phyloP scores from a whole-genome alignment of 1,284 basidiomycete species.

The Lentinula novae-zelandiae region DNA sequence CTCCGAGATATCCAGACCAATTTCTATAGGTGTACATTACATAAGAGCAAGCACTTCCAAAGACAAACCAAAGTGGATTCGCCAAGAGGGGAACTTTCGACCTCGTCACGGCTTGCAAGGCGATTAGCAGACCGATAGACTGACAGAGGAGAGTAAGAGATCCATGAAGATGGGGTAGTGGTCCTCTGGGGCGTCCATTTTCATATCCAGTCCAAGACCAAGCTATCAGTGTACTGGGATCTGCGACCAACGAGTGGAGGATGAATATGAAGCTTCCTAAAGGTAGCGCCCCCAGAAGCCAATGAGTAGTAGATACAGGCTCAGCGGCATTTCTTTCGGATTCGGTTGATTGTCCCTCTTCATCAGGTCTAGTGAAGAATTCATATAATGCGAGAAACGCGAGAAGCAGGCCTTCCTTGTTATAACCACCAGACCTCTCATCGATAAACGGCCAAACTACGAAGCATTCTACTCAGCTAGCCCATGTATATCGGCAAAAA shows the following conservation, averaged over 20 bases:
- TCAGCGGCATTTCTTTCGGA: constrained; percentile 12
- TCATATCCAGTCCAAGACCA: constrained; percentile 91
- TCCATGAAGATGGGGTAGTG: constrained; percentile 73
- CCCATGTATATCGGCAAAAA: constrained; percentile 13
- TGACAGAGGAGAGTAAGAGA: constrained; percentile 68
- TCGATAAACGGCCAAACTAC: constrained; percentile 82
- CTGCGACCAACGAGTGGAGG: constrained; percentile 76
- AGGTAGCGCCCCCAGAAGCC: constrained; percentile 54
- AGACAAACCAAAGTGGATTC: constrained; percentile 48
- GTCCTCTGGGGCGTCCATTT: constrained; percentile 61
- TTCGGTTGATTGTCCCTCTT: constrained; percentile 14
- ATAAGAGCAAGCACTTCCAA: constrained; percentile 50
- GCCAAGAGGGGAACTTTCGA: constrained; percentile 25
- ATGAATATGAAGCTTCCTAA: constrained; percentile 76
- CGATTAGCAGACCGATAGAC: constrained; percentile 49
- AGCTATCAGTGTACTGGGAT: constrained; percentile 80
- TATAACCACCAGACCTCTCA: constrained; percentile 65
- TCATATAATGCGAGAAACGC: constrained; percentile 52
- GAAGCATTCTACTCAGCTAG: constrained; percentile 3
- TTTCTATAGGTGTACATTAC: constrained; percentile 60
- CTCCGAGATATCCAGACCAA: constrained; percentile 77
- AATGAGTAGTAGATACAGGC: constrained; percentile 23
- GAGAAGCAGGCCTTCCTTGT: constrained; percentile 60
- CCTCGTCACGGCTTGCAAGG: constrained; percentile 22
- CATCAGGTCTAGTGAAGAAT: constrained; percentile 30